Conservation (phyloP, 441 rosid genomes). For the Erodium trifolium region DNA sequence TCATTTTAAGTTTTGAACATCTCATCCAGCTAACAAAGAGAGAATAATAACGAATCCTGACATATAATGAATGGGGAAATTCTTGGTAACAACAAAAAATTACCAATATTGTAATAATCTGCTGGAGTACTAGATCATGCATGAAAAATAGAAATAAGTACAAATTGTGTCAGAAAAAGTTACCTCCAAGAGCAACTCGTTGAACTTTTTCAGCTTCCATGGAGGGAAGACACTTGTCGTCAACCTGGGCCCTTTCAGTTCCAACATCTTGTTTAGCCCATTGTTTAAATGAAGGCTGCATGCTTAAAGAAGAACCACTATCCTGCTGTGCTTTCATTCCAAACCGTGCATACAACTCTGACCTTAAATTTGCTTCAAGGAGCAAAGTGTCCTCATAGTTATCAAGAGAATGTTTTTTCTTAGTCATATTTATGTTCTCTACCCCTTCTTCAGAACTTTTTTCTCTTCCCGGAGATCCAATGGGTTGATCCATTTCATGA, state of each 20-base stretch:
- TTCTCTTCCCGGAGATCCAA: slow-evolving; percentile 28
- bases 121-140: not conserved
- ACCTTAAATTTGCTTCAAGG: slow-evolving; percentile 80
- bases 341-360: slow-evolving; percentile 68
- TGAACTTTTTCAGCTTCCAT: slow-evolving; percentile 37
- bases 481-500: slow-evolving; percentile 33
- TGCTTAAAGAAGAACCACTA: slow-evolving; percentile 29
- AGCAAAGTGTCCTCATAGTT: slow-evolving; percentile 45
- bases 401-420: slow-evolving; percentile 20
- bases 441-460: slow-evolving; percentile 28
- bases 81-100: not conserved
- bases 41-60: not conserved
- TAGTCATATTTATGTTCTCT: slow-evolving; percentile 16
- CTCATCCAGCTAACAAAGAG: not conserved
- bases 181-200: slow-evolving; percentile 46
- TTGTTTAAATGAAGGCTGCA: slow-evolving; percentile 39
- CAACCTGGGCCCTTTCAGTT: slow-evolving; percentile 55
- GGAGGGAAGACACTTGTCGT: slow-evolving; percentile 36
- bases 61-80: slow-evolving; percentile 6
- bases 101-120: not conserved
- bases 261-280: slow-evolving; percentile 44
- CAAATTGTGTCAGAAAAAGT: slow-evolving; percentile 12
- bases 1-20: not conserved
- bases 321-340: slow-evolving; percentile 39
- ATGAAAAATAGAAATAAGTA: slow-evolving; percentile 1